Evolutionary conservation across 768 basidiomycete genomes (phyloP).

Genomic region (Macrolepiota albuminosa): DNA sequence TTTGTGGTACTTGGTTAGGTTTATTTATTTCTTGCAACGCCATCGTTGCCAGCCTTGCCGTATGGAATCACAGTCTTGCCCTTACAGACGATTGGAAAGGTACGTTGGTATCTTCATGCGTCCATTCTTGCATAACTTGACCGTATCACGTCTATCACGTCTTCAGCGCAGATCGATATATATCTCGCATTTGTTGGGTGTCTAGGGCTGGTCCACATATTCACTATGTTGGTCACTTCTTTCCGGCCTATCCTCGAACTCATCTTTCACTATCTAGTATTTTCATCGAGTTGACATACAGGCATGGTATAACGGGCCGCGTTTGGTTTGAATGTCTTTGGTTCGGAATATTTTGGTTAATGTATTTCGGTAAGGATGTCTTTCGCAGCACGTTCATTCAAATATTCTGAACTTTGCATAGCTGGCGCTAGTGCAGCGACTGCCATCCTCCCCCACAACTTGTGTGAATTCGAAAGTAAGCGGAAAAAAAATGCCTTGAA

Average conservation of each 20-base stretch:
- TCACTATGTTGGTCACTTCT: slow-evolving; percentile 46
- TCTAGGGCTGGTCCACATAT: slow-evolving; percentile 50
- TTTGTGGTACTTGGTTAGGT: slow-evolving; percentile 29
- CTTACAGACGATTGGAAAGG: slow-evolving; percentile 29
- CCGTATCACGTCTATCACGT: slow-evolving; percentile 6
- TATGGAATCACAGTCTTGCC: slow-evolving; percentile 62
- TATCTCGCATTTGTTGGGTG: slow-evolving; percentile 60
- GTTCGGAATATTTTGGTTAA: slow-evolving; percentile 50
- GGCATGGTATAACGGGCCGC: slow-evolving; percentile 46
- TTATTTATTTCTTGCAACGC: slow-evolving; percentile 62
- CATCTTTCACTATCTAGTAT: slow-evolving; percentile 29
- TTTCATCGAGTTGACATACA: slow-evolving; percentile 53
- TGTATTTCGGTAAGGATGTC: slow-evolving; percentile 52
- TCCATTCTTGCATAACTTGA: neutral
- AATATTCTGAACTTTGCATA: slow-evolving; percentile 18
- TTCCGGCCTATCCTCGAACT: neutral
- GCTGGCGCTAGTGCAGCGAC: slow-evolving; percentile 51
- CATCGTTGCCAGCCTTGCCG: slow-evolving; percentile 57
- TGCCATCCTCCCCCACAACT: slow-evolving; percentile 27
- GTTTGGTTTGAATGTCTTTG: slow-evolving; percentile 72
- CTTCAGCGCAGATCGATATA: slow-evolving; percentile 44
- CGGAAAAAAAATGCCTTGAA: neutral
- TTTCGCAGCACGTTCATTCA: neutral
- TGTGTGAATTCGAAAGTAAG: slow-evolving; percentile 31
- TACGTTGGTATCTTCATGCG: slow-evolving; percentile 23